These are phyloP conservation scores for Limnanthes douglasii DNA, from an alignment of 345 rosid genomes.

Conservation along the genomic window DNA sequence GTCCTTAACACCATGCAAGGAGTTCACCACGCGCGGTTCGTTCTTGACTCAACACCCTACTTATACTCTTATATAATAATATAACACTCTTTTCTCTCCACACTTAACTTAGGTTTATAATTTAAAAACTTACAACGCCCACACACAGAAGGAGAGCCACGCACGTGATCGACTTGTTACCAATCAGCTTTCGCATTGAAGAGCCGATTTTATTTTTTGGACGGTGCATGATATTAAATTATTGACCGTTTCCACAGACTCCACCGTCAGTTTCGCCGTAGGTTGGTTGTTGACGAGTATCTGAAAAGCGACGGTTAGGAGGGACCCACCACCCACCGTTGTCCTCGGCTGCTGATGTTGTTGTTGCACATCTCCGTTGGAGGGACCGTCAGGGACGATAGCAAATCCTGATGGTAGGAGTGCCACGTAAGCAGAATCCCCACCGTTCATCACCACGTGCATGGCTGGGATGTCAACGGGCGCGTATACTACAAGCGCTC, in stretches of 20 bases:
- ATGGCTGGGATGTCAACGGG: conserved; percentile 53
- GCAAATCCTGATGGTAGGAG: conserved; percentile 82
- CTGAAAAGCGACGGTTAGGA: conserved; percentile 73
- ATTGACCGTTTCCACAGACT: conserved; percentile 72
- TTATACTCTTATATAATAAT: conserved; percentile 1
- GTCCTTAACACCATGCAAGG: conserved; percentile 38
- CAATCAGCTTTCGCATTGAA: conserved; percentile 14
- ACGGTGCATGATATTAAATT: conserved; percentile 66
- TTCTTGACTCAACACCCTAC: conserved; percentile 98
- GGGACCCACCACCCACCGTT: conserved; percentile 35
- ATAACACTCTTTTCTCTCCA: background rate
- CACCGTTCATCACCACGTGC: conserved; percentile 48
- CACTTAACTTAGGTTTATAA: conserved; percentile 5
- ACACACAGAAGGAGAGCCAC: background rate
- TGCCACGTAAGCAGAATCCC: conserved; percentile 67
- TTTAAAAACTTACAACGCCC: conserved; percentile 1
- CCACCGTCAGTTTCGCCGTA: conserved; percentile 63
- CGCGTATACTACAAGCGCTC: conserved; percentile 52
- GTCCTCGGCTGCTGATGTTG: conserved; percentile 8
- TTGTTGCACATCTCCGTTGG: conserved; percentile 8
- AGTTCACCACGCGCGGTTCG: conserved; percentile 82
- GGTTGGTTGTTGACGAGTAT: conserved; percentile 70
- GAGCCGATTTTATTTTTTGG: conserved; percentile 50
- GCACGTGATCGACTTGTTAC: background rate
- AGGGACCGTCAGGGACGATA: conserved; percentile 39